phyloP scores from a whole-genome alignment of 2,329 filamentous ascomycete genomes.

The Fusarium sp. region DNA sequence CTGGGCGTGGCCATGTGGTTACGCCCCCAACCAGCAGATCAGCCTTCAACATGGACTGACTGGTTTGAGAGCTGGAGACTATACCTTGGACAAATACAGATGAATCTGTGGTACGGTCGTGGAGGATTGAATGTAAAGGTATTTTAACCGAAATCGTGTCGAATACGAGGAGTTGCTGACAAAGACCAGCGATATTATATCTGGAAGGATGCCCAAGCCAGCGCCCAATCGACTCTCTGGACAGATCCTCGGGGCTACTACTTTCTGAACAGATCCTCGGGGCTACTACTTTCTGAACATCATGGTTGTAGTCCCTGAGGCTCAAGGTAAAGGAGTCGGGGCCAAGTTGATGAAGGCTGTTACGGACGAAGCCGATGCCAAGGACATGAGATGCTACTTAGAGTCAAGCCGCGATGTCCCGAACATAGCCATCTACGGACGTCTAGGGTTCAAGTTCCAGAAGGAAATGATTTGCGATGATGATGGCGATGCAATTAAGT shows the following conservation, averaged over 20 bases:
- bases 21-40: slow-evolving; percentile 61
- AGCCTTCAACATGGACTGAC: slow-evolving; percentile 68
- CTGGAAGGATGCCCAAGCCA: slow-evolving; percentile 75
- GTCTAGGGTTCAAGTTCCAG: slow-evolving; percentile 73
- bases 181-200: slow-evolving; percentile 71
- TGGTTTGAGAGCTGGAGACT: slow-evolving; percentile 75
- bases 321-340: slow-evolving; percentile 75
- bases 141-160: not conserved
- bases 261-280: slow-evolving; percentile 76
- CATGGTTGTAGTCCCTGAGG: slow-evolving; percentile 73
- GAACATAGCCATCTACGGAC: slow-evolving; percentile 77
- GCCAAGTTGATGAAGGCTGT: slow-evolving; percentile 73
- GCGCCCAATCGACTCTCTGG: slow-evolving; percentile 73
- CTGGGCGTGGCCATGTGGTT: slow-evolving; percentile 81
- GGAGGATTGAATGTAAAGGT: slow-evolving; percentile 74
- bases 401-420: slow-evolving; percentile 76
- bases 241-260: slow-evolving; percentile 75
- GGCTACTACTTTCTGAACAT: slow-evolving; percentile 85
- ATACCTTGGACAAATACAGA: slow-evolving; percentile 72
- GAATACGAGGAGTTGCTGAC: not conserved
- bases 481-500: slow-evolving; percentile 64
- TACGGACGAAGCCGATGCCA: slow-evolving; percentile 70
- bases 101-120: slow-evolving; percentile 76
- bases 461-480: slow-evolving; percentile 76
- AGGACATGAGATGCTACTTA: slow-evolving; percentile 75